Base-by-base conservation (phyloP, 805 yeast genomes). In the Cyberlindnera japonica region DNA sequence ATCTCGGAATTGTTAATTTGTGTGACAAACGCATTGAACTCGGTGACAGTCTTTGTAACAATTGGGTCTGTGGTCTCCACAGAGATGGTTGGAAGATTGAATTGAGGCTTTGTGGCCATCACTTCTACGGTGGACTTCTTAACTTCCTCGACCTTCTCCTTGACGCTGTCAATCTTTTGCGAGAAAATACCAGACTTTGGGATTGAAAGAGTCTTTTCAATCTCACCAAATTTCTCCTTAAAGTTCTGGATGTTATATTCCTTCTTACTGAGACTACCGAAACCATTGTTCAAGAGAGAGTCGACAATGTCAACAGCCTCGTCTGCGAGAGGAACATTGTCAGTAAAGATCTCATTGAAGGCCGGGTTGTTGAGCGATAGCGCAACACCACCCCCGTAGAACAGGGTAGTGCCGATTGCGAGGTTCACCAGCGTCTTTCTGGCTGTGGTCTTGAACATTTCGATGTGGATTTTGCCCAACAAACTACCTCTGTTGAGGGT, bases 281-380 rank as follows among this genome's bases (percentile, higher is more conserved):
- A 27, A 6, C 30, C 30, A 35, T 13, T 28, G 26, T 36, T 38
- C 16, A 52, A 44, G 22, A 58, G 52, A 9, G 61, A 64, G 48
- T 81, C 85, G 38, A 73, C 64, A 8, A 58, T 51, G 38, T 76
- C 75, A 22, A 81, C 71, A 22, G 74, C 62, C 17, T 62, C 61
- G 51, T 79, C 83, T 27, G 79, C 85, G 37, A 72, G 68, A 15
- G 93, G 93, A 33, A 82, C 74, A 43, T 73, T 74, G 48, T 79
- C 80, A 17, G 79, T 68, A 59, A 79, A 82, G 33, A 68, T 48
- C 49, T 82, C 86, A 49, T 77, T 80, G 57, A 81, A 71, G 14
- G 74, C 67, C 49, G 80, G 83, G 54, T 71, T 71, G 46, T 74
- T 64, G 22, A 77, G 64, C 12, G 88, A 68, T 41, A 72, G 62